These are phyloP conservation scores for Gremmenia infestans DNA, from an alignment of 2,329 filamentous ascomycete genomes.

Conservation along the genomic window DNA sequence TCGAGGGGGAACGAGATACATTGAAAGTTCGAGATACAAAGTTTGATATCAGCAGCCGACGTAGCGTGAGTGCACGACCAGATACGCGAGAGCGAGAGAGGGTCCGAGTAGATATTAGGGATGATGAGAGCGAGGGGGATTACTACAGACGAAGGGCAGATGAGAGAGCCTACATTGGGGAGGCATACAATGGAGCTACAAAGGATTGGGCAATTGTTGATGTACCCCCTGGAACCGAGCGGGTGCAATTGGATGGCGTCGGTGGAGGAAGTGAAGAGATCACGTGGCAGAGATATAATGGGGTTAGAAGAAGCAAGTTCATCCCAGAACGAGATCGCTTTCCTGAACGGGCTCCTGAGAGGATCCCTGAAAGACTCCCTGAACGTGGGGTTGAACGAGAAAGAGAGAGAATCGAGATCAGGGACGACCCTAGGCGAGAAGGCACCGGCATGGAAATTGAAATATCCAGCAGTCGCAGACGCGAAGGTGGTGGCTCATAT, in stretches of 20 bases:
- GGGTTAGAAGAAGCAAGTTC: constrained; percentile 70
- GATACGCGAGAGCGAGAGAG: constrained; percentile 2
- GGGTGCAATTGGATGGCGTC: constrained; percentile 74
- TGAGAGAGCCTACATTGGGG: constrained; percentile 64
- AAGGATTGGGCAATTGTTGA: constrained; percentile 79
- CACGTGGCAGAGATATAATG: constrained; percentile 74
- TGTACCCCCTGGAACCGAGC: constrained; percentile 76
- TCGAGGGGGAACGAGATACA: constrained; percentile 41
- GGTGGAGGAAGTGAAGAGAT: constrained; percentile 73
- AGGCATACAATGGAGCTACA: constrained; percentile 69
- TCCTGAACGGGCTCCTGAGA: constrained; percentile 6
- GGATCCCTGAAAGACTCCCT: neutral
- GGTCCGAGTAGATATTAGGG: constrained; percentile 17
- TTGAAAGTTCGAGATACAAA: constrained; percentile 33
- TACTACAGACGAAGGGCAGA: constrained; percentile 63
- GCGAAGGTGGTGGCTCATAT: constrained; percentile 16
- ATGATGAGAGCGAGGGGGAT: constrained; percentile 47
- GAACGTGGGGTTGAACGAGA: constrained; percentile 6
- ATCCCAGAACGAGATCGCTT: constrained; percentile 57
- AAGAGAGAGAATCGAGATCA: constrained; percentile 20
- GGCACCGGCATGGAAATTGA: constrained; percentile 27
- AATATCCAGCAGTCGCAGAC: constrained; percentile 17
- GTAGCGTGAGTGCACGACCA: constrained; percentile 27
- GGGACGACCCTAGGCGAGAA: constrained; percentile 20
- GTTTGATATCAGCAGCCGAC: constrained; percentile 21